Percentiles rank a stretch among this genome's conserved stretches.
Evolutionary conservation across 2,329 filamentous ascomycete genomes (phyloP).

Genomic region (Aspergillus calidoustus): DNA sequence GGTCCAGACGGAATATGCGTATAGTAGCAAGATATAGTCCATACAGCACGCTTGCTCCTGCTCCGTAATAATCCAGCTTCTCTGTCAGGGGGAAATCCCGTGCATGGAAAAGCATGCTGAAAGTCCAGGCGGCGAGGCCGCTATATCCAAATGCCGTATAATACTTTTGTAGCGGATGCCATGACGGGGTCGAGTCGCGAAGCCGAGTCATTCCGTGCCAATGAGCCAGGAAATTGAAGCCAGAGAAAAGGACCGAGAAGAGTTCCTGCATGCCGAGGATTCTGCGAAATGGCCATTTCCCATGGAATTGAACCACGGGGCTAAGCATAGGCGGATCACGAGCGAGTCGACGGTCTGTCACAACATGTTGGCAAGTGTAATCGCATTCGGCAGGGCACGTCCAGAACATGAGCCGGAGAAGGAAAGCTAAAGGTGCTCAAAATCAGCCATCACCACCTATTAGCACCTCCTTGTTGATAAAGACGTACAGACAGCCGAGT

Average conservation of each 20-base stretch:
- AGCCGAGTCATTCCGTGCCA: conserved; percentile 74
- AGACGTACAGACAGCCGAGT: conserved; percentile 71
- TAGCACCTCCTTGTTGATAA: conserved; percentile 14
- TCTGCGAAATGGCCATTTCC: conserved; percentile 96
- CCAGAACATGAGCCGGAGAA: conserved; percentile 88
- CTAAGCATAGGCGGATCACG: conserved; percentile 66
- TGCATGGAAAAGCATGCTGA: conserved; percentile 90
- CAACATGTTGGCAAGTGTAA: conserved; percentile 94
- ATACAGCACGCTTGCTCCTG: conserved; percentile 87
- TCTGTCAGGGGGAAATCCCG: conserved; percentile 85
- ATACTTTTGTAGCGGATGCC: conserved; percentile 77
- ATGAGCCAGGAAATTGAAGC: conserved; percentile 90
- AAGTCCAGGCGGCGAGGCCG: conserved; percentile 81
- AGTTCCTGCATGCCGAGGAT: conserved; percentile 94
- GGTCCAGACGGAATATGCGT: conserved; percentile 81
- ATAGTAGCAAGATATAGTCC: conserved; percentile 85
- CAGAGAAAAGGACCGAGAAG: conserved; percentile 88
- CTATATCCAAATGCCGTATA: conserved; percentile 81
- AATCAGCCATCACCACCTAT: conserved; percentile 18
- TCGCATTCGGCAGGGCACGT: conserved; percentile 93
- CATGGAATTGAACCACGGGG: conserved; percentile 88
- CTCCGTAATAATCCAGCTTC: conserved; percentile 94
- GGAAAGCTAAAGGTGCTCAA: conserved; percentile 64
- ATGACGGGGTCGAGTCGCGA: conserved; percentile 68
- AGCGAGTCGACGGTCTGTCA: conserved; percentile 73